A percentile compares a stretch with the other conserved stretches of the same genome.
phyloP scores from a whole-genome alignment of 192 early-diverging fungal species.

The Piromyces sp. region DNA sequence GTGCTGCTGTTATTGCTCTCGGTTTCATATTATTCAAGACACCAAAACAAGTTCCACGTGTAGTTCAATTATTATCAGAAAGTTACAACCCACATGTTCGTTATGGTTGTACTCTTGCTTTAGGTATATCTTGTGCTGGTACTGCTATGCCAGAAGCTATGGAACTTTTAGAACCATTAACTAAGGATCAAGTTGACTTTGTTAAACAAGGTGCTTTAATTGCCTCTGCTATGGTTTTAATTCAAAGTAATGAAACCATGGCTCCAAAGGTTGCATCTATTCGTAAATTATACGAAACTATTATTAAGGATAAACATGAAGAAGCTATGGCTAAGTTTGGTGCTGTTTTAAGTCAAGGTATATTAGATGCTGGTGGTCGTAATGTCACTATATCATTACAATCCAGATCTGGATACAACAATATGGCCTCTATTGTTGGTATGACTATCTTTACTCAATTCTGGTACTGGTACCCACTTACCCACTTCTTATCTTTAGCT shows the following conservation, averaged over 20 bases:
- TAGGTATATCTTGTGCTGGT: constrained; percentile 95
- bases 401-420: constrained; percentile 68
- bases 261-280: constrained; percentile 65
- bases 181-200: constrained; percentile 92
- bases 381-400: constrained; percentile 90
- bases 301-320: constrained; percentile 82
- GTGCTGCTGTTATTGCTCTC: constrained; percentile 91
- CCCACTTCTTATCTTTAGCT: constrained; percentile 84
- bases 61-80: constrained; percentile 92
- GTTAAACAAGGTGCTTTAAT: constrained; percentile 94
- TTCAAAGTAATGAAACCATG: constrained; percentile 80
- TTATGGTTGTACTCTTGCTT: constrained; percentile 84
- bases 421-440: constrained; percentile 93
- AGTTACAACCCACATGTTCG: constrained; percentile 98
- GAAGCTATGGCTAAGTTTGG: constrained; percentile 90
- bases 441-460: constrained; percentile 97
- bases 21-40: constrained; percentile 86
- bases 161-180: constrained; percentile 88
- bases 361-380: constrained; percentile 93
- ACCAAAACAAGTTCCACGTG: constrained; percentile 91
- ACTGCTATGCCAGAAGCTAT: constrained; percentile 81
- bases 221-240: constrained; percentile 82
- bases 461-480: constrained; percentile 99
- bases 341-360: constrained; percentile 86
- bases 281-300: constrained; percentile 71